These are phyloP conservation scores for Tolypocladium tropicale DNA, from an alignment of 2,329 filamentous ascomycete species.

Conservation along the genomic window DNA sequence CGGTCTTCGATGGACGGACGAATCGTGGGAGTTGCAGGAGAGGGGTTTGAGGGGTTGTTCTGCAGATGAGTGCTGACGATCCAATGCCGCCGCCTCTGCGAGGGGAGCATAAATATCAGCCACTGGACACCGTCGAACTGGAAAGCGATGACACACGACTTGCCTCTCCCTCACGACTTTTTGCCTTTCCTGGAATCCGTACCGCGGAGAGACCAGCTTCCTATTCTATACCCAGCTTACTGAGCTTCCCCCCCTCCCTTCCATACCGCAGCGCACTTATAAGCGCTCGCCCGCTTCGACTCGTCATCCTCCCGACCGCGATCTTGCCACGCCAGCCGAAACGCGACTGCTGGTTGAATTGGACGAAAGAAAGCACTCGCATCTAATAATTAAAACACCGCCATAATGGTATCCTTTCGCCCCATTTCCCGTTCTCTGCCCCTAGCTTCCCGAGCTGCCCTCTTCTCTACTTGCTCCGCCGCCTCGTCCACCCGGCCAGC, in stretches of 20 bases:
- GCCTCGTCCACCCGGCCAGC: conserved; percentile 6
- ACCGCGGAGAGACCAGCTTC: background rate
- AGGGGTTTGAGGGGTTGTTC: conserved; percentile 1
- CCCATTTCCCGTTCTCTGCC: conserved; percentile 15
- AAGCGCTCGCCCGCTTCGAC: background rate
- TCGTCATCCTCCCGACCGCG: background rate
- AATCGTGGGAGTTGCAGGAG: background rate
- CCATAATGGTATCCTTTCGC: conserved; percentile 23
- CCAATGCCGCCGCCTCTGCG: background rate
- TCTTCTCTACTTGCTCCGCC: conserved; percentile 12
- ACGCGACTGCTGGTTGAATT: background rate
- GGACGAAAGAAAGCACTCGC: background rate
- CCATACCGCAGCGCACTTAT: background rate
- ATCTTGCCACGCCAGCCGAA: background rate
- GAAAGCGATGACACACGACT: background rate
- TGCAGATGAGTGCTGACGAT: background rate
- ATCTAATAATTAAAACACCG: background rate
- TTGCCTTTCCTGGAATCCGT: background rate
- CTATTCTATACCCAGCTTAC: background rate
- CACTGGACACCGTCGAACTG: background rate
- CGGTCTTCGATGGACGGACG: background rate
- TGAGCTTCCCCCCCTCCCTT: background rate
- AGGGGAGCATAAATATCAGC: background rate
- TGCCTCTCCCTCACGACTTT: background rate
- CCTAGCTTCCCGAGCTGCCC: conserved; percentile 14